A percentile compares a stretch with the other conserved stretches of the same genome.
phyloP scores from a whole-genome alignment of 306 rosid species.

The Castanospermum australe region DNA sequence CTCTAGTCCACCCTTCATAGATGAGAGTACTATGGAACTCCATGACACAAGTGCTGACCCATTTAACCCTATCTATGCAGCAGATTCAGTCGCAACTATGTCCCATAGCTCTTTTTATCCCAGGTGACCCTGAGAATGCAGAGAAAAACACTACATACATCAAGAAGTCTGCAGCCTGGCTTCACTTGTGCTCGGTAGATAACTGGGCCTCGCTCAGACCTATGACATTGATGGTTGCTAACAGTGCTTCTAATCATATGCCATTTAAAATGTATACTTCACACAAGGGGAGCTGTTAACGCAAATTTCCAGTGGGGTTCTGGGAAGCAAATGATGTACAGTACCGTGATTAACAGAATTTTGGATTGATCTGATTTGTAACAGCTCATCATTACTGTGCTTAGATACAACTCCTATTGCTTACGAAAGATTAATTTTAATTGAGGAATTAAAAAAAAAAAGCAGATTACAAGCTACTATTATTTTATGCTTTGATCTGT shows the following conservation, averaged over 20 bases:
- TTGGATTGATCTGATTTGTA: background rate
- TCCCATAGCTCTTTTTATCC: conserved; percentile 73
- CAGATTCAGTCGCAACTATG: conserved; percentile 65
- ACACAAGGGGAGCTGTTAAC: conserved; percentile 10
- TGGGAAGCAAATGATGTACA: conserved; percentile 18
- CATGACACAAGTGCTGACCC: conserved; percentile 52
- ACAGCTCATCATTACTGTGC: background rate
- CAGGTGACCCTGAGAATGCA: conserved; percentile 46
- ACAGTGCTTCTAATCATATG: background rate
- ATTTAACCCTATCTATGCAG: conserved; percentile 35
- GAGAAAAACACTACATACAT: conserved; percentile 16
- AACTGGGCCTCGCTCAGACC: background rate
- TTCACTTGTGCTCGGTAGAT: conserved; percentile 2
- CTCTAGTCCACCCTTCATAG: conserved; percentile 82
- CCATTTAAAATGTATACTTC: background rate
- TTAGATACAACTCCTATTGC: background rate
- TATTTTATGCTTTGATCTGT: background rate
- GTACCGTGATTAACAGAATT: background rate
- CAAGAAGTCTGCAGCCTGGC: background rate
- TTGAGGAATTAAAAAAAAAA: background rate
- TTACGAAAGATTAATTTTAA: background rate
- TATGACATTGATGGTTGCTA: conserved; percentile 7
- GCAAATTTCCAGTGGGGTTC: background rate
- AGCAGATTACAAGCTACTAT: background rate
- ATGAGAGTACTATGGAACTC: conserved; percentile 85